phyloP scores from a whole-genome alignment of 1,139 yeast genomes.

The Hyphopichia fennica region DNA sequence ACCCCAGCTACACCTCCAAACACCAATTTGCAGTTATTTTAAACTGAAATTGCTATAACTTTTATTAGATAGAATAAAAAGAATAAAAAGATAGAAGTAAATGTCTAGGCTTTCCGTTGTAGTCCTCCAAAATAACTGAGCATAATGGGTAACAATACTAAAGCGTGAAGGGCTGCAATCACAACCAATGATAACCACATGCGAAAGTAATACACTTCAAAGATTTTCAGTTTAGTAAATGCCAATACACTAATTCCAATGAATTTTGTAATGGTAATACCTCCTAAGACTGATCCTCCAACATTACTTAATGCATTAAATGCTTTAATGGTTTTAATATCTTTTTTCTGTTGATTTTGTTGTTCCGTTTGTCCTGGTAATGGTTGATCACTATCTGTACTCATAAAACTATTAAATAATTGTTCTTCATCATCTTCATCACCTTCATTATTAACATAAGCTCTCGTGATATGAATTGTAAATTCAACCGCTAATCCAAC shows the following conservation, averaged over 20 bases:
- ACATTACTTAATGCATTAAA: conserved; percentile 66
- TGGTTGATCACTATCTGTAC: conserved; percentile 2
- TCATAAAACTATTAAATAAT: conserved; percentile 15
- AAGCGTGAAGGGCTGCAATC: conserved; percentile 75
- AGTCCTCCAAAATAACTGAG: conserved; percentile 68
- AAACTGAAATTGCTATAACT: too few species aligned
- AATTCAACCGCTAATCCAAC: conserved; percentile 93
- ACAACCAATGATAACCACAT: conserved; percentile 91
- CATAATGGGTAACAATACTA: conserved; percentile 74
- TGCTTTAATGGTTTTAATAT: conserved; percentile 33
- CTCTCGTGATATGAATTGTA: conserved; percentile 82
- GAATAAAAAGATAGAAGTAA: too few species aligned
- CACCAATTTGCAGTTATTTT: not conserved
- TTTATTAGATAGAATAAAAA: too few species aligned
- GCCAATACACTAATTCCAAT: conserved; percentile 87
- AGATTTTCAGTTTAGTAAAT: conserved; percentile 81
- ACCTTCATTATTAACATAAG: conserved; percentile 40
- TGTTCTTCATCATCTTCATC: conserved; percentile 10
- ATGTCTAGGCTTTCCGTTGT: too few species aligned
- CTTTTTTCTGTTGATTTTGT: not conserved
- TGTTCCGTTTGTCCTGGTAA: not conserved
- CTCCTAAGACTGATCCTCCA: conserved; percentile 87
- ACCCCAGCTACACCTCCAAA: not conserved
- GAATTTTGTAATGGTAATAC: conserved; percentile 85
- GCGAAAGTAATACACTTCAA: conserved; percentile 87